Percentiles rank a stretch among this genome's conserved stretches.
phyloP scores from a whole-genome alignment of 768 basidiomycete species.

The Cystofilobasidium macerans region DNA sequence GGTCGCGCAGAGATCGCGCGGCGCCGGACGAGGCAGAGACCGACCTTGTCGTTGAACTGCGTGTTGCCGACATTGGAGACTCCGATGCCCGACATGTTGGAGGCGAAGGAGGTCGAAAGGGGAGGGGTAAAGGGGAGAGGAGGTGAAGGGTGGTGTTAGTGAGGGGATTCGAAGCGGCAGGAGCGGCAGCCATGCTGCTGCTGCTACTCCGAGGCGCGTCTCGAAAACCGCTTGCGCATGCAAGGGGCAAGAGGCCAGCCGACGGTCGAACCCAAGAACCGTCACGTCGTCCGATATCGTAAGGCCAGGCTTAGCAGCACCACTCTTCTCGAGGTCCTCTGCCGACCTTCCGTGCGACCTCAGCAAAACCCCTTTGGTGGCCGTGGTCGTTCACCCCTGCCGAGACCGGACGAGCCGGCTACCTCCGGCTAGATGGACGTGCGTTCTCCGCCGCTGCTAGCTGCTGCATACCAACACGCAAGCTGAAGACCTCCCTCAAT shows the following conservation, averaged over 20 bases:
- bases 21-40: conserved; percentile 2
- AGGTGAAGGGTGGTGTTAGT: conserved; percentile 5
- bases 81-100: conserved; percentile 20
- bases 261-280: too few relatives aligned
- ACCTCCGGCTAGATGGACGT: conserved; percentile 16
- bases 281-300: too few relatives aligned
- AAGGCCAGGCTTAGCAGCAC: too few relatives aligned
- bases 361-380: too few relatives aligned
- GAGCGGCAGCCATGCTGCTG: not conserved
- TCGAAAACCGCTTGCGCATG: too few relatives aligned
- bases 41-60: conserved; percentile 32
- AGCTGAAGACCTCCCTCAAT: not conserved
- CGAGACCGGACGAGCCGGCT: too few relatives aligned
- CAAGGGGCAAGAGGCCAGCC: too few relatives aligned
- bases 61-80: conserved; percentile 32
- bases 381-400: too few relatives aligned
- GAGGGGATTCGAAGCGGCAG: too few relatives aligned
- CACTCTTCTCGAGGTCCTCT: too few relatives aligned
- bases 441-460: not conserved
- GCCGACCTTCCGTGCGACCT: not conserved
- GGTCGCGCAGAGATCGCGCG: not conserved
- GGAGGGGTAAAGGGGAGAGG: not conserved
- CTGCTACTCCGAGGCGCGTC: not conserved
- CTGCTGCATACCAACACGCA: not conserved
- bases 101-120: not conserved